Percentiles rank a stretch among this genome's conserved stretches.
Conservation (phyloP, 306 rosid genomes). For the Psophocarpus tetragonolobus region DNA sequence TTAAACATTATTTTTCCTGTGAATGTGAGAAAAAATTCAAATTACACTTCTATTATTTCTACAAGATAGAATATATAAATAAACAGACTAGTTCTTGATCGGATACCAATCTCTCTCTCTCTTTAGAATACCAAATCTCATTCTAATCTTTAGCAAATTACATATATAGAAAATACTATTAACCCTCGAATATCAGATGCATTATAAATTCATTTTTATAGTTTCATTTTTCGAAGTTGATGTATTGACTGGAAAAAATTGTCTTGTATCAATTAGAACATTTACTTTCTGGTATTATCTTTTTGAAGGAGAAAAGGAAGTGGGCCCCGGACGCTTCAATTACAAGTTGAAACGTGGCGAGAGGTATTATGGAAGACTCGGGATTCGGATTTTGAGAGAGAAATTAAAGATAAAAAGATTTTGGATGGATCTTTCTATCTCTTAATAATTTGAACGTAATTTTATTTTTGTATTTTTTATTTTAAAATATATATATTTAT, state of each 20-base stretch:
- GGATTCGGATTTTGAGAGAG: neutral
- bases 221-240: neutral
- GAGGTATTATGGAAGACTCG: neutral
- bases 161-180: neutral
- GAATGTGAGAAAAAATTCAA: neutral
- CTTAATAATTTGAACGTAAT: no score
- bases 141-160: neutral
- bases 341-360: neutral
- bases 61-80: no score
- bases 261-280: neutral
- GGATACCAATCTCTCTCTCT: no score
- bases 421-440: neutral
- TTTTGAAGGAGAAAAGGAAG: neutral
- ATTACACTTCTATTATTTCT: no score
- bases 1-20: neutral
- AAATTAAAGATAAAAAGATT: neutral
- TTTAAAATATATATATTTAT: no score
- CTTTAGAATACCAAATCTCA: no score
- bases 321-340: neutral
- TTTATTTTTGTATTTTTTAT: no score
- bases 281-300: neutral
- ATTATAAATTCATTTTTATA: neutral
- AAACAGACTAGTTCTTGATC: no score
- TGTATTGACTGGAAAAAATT: neutral
- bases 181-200: neutral